Conservation (phyloP, 75 land plant species). For the Pinus tabuliformis region DNA sequence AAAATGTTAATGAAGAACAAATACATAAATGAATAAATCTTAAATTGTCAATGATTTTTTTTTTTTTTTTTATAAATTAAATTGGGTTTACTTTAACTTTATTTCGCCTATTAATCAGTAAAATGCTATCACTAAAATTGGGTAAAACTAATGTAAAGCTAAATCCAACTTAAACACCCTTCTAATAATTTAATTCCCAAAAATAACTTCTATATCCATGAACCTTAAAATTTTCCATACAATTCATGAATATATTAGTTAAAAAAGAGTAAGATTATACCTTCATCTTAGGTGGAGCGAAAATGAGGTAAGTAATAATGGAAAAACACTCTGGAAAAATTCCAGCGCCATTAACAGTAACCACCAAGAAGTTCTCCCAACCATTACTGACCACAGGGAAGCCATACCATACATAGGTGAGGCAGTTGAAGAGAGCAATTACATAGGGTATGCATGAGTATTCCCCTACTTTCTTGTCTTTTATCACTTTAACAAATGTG, state of each 20-base stretch:
- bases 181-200: too few relatives aligned
- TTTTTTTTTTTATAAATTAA: too few relatives aligned
- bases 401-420: conserved; percentile 69
- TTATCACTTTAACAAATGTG: conserved; percentile 62
- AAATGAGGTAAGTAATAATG: conserved; percentile 41
- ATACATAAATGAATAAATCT: too few relatives aligned
- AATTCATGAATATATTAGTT: neutral
- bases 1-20: too few relatives aligned
- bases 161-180: too few relatives aligned
- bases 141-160: too few relatives aligned
- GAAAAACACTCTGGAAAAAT: conserved; percentile 45
- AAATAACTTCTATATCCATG: too few relatives aligned
- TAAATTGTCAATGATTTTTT: too few relatives aligned
- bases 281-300: conserved; percentile 32
- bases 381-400: conserved; percentile 51
- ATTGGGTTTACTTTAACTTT: too few relatives aligned
- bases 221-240: too few relatives aligned
- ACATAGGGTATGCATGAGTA: conserved; percentile 75
- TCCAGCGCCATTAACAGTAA: conserved; percentile 65
- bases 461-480: conserved; percentile 53
- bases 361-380: conserved; percentile 53
- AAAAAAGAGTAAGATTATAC: neutral
- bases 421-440: conserved; percentile 65
- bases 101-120: too few relatives aligned
- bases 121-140: too few relatives aligned